phyloP scores from a whole-genome alignment of 1,139 yeast genomes.

The Torulaspora pretoriensis region DNA sequence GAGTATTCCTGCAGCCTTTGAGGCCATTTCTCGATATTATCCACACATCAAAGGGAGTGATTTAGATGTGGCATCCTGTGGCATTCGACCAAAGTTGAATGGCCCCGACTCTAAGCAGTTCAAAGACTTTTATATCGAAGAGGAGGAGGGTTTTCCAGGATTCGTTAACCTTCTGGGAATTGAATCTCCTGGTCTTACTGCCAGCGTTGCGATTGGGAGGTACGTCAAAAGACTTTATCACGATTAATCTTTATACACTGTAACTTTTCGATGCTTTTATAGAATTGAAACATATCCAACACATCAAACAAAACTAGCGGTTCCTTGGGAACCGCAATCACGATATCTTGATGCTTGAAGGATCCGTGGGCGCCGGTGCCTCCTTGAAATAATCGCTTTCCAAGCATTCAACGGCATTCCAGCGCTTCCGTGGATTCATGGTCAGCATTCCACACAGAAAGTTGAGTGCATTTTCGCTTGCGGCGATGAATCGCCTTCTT shows the following conservation, averaged over 20 bases:
- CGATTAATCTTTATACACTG: slow-evolving; percentile 6
- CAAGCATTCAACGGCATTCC: slow-evolving; percentile 63
- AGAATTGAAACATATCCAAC: too few relatives aligned
- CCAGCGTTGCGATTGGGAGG: slow-evolving; percentile 77
- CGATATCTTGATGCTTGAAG: slow-evolving; percentile 40
- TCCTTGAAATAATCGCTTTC: slow-evolving; percentile 68
- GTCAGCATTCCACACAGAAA: slow-evolving; percentile 68
- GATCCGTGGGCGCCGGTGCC: slow-evolving; percentile 71
- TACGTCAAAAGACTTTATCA: slow-evolving; percentile 50
- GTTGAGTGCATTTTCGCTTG: slow-evolving; percentile 80
- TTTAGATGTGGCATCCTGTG: slow-evolving; percentile 66
- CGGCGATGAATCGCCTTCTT: slow-evolving; percentile 83
- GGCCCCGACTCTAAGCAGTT: slow-evolving; percentile 46
- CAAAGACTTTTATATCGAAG: slow-evolving; percentile 68
- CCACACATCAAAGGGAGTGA: slow-evolving; percentile 52
- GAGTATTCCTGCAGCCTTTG: slow-evolving; percentile 52
- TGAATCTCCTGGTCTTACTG: slow-evolving; percentile 86
- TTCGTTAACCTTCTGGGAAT: slow-evolving; percentile 77
- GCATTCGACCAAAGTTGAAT: slow-evolving; percentile 73
- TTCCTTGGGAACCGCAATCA: slow-evolving; percentile 11
- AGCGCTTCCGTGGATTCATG: slow-evolving; percentile 73
- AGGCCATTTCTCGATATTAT: slow-evolving; percentile 59
- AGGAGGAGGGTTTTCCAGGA: slow-evolving; percentile 68
- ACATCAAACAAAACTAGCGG: too few relatives aligned
- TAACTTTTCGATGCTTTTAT: neutral